Conservation (phyloP, 768 basidiomycete species). For the Gloeostereum incarnatum region DNA sequence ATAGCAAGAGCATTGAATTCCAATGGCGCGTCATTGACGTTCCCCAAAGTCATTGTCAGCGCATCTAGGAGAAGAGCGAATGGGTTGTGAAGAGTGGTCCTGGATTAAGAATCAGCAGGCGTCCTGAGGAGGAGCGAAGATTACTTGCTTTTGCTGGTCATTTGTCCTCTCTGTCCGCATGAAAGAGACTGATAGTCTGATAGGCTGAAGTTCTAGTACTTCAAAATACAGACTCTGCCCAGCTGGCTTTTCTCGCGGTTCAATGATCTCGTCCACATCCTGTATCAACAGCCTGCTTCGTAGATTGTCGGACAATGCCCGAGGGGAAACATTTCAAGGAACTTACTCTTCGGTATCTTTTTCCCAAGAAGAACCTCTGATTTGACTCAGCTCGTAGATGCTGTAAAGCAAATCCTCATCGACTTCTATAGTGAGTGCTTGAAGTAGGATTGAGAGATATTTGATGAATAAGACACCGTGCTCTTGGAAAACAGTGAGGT, state of each 20-base stretch:
- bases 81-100: slow-evolving; percentile 79
- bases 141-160: slow-evolving; percentile 91
- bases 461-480: slow-evolving; percentile 98
- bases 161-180: slow-evolving; percentile 93
- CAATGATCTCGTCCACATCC: slow-evolving; percentile 62
- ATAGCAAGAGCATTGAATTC: slow-evolving; percentile 91
- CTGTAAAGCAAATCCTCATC: slow-evolving; percentile 96
- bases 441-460: slow-evolving; percentile 89
- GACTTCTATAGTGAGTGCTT: slow-evolving; percentile 91
- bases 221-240: slow-evolving; percentile 99
- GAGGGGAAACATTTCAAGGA: slow-evolving; percentile 3
- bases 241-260: too few species aligned
- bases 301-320: slow-evolving; percentile 67
- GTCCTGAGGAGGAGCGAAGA: slow-evolving; percentile 11
- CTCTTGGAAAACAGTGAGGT: slow-evolving; percentile 36
- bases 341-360: slow-evolving; percentile 66
- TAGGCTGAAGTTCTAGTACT: slow-evolving; percentile 88
- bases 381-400: slow-evolving; percentile 83
- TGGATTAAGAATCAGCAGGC: slow-evolving; percentile 15
- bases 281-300: slow-evolving; percentile 54
- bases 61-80: slow-evolving; percentile 90
- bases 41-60: slow-evolving; percentile 93
- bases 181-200: slow-evolving; percentile 88
- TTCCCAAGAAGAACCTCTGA: slow-evolving; percentile 89
- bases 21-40: slow-evolving; percentile 91